phyloP scores from a whole-genome alignment of 371 early-diverging fungal genomes.

The Dinochytrium kinnereticum region DNA sequence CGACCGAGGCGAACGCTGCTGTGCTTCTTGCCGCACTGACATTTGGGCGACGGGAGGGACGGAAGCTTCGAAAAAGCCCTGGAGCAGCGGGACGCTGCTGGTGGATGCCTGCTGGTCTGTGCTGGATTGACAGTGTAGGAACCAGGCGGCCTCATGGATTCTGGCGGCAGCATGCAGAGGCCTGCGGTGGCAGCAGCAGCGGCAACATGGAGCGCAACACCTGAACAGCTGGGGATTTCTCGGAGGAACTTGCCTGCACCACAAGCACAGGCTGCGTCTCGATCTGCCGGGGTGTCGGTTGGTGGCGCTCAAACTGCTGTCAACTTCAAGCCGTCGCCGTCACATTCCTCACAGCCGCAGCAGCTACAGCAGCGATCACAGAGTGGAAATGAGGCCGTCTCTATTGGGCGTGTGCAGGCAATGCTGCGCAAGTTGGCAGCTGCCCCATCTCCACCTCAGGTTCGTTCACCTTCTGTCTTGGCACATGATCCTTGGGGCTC shows the following conservation, averaged over 20 bases:
- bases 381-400: background rate
- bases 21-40: too few species aligned
- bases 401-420: background rate
- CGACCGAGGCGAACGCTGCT: too few species aligned
- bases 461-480: too few species aligned
- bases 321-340: background rate
- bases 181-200: background rate
- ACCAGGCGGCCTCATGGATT: background rate
- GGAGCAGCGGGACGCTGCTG: too few species aligned
- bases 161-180: background rate
- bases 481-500: too few species aligned
- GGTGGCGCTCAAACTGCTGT: background rate
- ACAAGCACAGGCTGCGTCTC: background rate
- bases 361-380: too few species aligned
- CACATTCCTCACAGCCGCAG: too few species aligned
- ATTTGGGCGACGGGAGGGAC: too few species aligned
- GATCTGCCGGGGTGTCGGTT: background rate
- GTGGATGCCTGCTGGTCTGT: too few species aligned
- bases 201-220: slow-evolving; percentile 9
- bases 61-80: too few species aligned
- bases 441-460: background rate
- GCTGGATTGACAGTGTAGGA: too few species aligned
- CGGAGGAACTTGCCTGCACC: background rate
- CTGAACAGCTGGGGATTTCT: slow-evolving; percentile 1
- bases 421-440: background rate